A percentile compares a stretch with the other conserved stretches of the same genome.
Evolutionary conservation across 2,329 filamentous ascomycete genomes (phyloP).

Genomic region (Alternaria arbusti): DNA sequence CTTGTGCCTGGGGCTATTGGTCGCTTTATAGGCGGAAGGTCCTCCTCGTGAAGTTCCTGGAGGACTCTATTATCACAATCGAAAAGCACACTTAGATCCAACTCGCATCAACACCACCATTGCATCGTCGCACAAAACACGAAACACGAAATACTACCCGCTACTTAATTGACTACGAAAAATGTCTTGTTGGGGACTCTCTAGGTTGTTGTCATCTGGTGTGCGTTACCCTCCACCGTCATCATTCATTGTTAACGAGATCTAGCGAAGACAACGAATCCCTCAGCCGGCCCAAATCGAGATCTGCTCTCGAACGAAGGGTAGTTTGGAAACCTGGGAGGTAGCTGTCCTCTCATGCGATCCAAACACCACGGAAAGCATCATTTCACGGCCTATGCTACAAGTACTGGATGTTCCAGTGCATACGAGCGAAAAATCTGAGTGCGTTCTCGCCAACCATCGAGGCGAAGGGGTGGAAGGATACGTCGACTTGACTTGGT

Average conservation of each 20-base stretch:
- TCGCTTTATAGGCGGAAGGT: neutral
- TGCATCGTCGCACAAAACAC: neutral
- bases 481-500: neutral
- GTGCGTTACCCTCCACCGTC: neutral
- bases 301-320: neutral
- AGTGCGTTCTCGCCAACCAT: neutral
- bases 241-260: neutral
- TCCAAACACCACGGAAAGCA: neutral
- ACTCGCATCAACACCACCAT: neutral
- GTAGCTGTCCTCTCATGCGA: neutral
- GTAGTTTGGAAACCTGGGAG: neutral
- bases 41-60: neutral
- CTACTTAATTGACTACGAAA: neutral
- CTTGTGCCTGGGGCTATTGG: neutral
- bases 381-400: neutral
- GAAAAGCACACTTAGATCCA: neutral
- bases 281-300: neutral
- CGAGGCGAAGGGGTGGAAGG: neutral
- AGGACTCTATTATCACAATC: neutral
- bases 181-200: neutral
- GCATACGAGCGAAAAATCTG: neutral
- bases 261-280: neutral
- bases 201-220: neutral
- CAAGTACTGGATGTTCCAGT: neutral
- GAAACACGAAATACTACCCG: neutral